phyloP scores from a whole-genome alignment of 2,329 filamentous ascomycete species.

The Diplodia intermedia region DNA sequence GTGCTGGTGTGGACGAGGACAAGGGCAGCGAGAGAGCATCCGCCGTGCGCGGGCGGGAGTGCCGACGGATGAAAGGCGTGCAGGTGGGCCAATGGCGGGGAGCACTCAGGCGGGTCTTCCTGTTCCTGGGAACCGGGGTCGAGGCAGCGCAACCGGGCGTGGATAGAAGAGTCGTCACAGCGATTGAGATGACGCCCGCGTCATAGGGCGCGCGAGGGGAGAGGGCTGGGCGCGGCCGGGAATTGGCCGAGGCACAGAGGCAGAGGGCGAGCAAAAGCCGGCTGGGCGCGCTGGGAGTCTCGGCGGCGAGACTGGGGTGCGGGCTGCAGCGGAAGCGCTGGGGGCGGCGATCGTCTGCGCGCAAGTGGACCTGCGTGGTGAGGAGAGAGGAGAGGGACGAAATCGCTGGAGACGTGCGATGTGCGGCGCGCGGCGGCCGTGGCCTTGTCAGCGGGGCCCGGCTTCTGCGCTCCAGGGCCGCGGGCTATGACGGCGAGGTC shows the following conservation, averaged over 20 bases:
- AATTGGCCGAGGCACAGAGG: slow-evolving; percentile 25
- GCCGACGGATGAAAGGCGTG: slow-evolving; percentile 18
- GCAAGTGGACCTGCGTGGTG: slow-evolving; percentile 27
- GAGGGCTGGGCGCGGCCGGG: slow-evolving; percentile 26
- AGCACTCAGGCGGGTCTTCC: slow-evolving; percentile 11
- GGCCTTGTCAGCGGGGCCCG: slow-evolving; percentile 22
- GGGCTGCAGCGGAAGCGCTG: slow-evolving; percentile 24
- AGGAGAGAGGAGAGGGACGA: slow-evolving; percentile 16
- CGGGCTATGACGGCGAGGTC: slow-evolving; percentile 8
- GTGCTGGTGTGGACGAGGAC: not conserved
- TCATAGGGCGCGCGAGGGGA: slow-evolving; percentile 31
- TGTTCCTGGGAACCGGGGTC: slow-evolving; percentile 23
- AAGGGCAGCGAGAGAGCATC: slow-evolving; percentile 16
- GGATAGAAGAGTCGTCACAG: slow-evolving; percentile 18
- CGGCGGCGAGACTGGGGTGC: slow-evolving; percentile 14
- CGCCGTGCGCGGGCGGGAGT: not conserved
- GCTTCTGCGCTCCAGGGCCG: slow-evolving; percentile 22
- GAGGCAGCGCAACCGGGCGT: slow-evolving; percentile 11
- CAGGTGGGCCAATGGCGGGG: slow-evolving; percentile 14
- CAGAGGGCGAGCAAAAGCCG: slow-evolving; percentile 1
- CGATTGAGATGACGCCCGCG: slow-evolving; percentile 28
- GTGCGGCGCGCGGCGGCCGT: not conserved
- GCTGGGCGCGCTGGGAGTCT: slow-evolving; percentile 13
- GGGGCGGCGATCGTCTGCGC: slow-evolving; percentile 26
- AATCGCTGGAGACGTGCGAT: slow-evolving; percentile 2